Evolutionary conservation across 306 rosid genomes (phyloP).

Genomic region (Vachellia collinsii): DNA sequence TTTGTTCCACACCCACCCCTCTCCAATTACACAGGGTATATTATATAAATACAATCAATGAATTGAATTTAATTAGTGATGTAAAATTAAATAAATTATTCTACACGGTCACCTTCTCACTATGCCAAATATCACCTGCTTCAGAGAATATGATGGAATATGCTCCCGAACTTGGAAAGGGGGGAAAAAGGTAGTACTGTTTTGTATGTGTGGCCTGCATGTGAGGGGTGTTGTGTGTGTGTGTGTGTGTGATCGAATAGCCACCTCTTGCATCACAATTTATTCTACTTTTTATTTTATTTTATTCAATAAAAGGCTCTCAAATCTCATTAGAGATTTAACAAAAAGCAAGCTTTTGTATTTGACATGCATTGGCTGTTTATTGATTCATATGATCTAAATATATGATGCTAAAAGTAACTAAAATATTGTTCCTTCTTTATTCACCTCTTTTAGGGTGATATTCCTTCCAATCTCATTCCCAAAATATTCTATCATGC

Average conservation of each 20-base stretch:
- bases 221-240: background rate
- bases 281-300: conserved; percentile 24
- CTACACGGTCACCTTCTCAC: background rate
- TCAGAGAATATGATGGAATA: conserved; percentile 7
- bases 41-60: background rate
- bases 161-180: conserved; percentile 21
- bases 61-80: background rate
- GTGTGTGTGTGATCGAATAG: too few species aligned
- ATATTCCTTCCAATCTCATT: conserved; percentile 23
- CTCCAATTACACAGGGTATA: conserved; percentile 13
- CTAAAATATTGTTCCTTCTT: conserved; percentile 24
- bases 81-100: background rate
- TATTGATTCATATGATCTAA: background rate
- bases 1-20: background rate
- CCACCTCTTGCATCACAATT: conserved; percentile 33
- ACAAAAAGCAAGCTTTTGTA: background rate
- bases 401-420: background rate
- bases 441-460: conserved; percentile 20
- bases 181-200: background rate
- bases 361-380: background rate
- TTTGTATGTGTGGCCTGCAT: background rate
- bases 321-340: background rate
- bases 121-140: background rate
- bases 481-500: background rate
- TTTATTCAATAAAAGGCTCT: background rate